Evolutionary conservation across 352 stramenopile species (phyloP), one percentile per base, ranked within the genome.

Genomic region (Globisporangium cederbergense): DNA sequence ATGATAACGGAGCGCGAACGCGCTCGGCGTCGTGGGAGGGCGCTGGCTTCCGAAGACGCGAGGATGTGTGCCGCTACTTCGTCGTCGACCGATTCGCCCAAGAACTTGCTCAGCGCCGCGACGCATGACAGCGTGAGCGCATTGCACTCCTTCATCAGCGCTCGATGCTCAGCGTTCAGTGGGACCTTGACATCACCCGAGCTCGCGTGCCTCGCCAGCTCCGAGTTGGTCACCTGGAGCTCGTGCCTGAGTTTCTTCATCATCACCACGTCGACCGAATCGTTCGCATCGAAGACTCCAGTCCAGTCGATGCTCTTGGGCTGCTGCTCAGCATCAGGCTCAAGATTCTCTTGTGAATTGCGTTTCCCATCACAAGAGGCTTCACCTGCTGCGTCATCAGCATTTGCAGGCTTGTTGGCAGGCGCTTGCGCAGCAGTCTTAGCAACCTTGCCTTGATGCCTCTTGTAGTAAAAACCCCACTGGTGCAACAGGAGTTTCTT

Each of bases 191-290:
- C 13, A 18, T 36, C 18, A 5, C 5, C 3, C 20, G 16, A 25
- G 30, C 34, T 61, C 14, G 25, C 62, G 32, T 83, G 78, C 11
- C 74, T 66, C 14, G 70, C 59, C 51, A 85, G 51, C 59, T 82
- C 49, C 30, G 83, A 68, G 20, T 81, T 78, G 25, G 81, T 75
- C 32, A 74, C 42, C 11, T 77, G 75, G 14, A 93, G 88, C 58
- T 90, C 79, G 60, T 89, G 70, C 2, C 79, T 75, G 40, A 93
- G 75, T 54, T 83, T 86, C 61, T 93, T 93, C 76, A 93, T 89
- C 53, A 88, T 77, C 14, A 82, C 67, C 6, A 90, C 63, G 20
- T 90, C 76, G 1, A 77, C 68, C 2, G 78, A 58, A n/a, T 90
- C 79, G 4, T 67, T 75, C 1, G 65, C 72, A 52, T 85, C 73